Evolutionary conservation across 2,329 filamentous ascomycete species (phyloP).

Genomic region (Beauveria scarabaeidicola): DNA sequence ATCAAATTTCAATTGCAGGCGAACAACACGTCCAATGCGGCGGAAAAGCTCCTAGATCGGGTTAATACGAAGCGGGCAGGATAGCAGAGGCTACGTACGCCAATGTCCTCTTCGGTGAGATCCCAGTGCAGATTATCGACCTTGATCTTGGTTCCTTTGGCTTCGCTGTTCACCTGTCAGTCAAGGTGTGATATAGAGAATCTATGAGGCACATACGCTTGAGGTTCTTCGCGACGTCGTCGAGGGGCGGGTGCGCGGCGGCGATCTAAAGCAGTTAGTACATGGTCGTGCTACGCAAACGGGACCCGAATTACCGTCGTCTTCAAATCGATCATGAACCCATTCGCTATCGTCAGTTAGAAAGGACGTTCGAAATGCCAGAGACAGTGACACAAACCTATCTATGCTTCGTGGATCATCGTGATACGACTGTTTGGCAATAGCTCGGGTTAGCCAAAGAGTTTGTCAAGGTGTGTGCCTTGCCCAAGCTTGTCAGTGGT

Average conservation of each 20-base stretch:
- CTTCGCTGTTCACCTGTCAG: constrained; percentile 32
- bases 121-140: constrained; percentile 93
- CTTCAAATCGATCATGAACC: constrained; percentile 88
- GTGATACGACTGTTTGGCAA: constrained; percentile 48
- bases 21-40: constrained; percentile 63
- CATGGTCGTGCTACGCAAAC: constrained; percentile 4
- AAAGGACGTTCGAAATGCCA: background rate
- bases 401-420: constrained; percentile 60
- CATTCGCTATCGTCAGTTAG: constrained; percentile 56
- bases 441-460: constrained; percentile 28
- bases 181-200: constrained; percentile 11
- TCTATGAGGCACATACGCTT: constrained; percentile 21
- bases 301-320: constrained; percentile 44
- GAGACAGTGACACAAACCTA: constrained; percentile 40
- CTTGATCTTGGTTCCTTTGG: constrained; percentile 60
- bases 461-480: constrained; percentile 26
- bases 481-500: constrained; percentile 19
- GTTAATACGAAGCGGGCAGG: background rate
- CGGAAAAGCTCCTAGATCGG: constrained; percentile 63
- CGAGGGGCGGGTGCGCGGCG: constrained; percentile 34
- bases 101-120: constrained; percentile 72
- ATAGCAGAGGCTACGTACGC: constrained; percentile 40
- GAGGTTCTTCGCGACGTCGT: constrained; percentile 36
- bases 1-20: constrained; percentile 71
- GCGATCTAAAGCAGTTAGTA: constrained; percentile 25